A percentile compares a stretch with the other conserved stretches of the same genome.
Evolutionary conservation across 2,329 filamentous ascomycete genomes (phyloP).

Genomic region (Penicillium sp.): DNA sequence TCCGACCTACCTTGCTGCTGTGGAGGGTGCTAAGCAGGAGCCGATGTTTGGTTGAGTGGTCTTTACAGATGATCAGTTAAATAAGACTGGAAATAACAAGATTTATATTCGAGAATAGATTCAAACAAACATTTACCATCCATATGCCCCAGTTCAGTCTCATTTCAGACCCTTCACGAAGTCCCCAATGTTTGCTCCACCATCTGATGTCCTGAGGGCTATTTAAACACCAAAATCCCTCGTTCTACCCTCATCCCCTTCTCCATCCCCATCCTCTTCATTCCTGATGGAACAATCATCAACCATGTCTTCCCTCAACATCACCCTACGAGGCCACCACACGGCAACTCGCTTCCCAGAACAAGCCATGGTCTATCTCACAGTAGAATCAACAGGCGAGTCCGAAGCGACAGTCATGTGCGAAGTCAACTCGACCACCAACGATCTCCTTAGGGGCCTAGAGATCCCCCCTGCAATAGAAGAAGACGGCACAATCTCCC

Average conservation of each 20-base stretch:
- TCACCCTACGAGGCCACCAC: neutral
- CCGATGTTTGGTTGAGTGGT: constrained; percentile 18
- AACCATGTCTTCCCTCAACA: neutral
- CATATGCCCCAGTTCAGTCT: neutral
- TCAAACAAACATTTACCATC: neutral
- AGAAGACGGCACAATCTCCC: neutral
- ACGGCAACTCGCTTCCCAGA: neutral
- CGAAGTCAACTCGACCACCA: neutral
- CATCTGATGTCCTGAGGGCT: neutral
- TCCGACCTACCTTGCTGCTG: constrained; percentile 41
- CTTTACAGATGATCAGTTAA: neutral
- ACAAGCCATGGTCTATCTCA: neutral
- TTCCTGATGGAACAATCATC: neutral
- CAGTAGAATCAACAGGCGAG: neutral
- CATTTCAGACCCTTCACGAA: neutral
- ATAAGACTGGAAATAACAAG: neutral
- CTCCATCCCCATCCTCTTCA: neutral
- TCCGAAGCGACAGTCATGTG: neutral
- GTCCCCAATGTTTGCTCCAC: neutral
- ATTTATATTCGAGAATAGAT: neutral
- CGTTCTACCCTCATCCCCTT: neutral
- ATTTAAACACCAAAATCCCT: neutral
- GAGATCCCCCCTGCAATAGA: neutral
- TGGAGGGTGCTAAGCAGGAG: constrained; percentile 51
- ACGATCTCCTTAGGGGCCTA: neutral